A percentile compares a stretch with the other conserved stretches of the same genome.
phyloP scores from a whole-genome alignment of 2,329 filamentous ascomycete genomes.

The Juglanconis juglandina region DNA sequence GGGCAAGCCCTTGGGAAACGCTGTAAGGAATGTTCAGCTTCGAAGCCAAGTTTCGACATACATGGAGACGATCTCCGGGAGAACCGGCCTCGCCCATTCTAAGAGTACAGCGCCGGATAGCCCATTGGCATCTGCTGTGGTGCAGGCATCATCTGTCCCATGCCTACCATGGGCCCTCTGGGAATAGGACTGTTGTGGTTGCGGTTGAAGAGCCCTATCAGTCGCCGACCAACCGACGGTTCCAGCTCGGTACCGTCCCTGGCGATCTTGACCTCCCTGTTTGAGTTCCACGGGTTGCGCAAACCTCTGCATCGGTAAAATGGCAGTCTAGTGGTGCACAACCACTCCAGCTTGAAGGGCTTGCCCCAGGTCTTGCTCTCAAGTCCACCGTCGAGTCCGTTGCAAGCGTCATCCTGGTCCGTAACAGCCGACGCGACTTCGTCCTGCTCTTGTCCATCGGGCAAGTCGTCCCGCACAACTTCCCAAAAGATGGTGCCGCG shows the following conservation, averaged over 20 bases:
- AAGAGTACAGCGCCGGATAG: conserved; percentile 6
- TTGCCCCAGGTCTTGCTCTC: conserved; percentile 75
- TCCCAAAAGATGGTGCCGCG: conserved; percentile 99
- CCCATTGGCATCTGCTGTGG: conserved; percentile 16
- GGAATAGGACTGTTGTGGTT: conserved; percentile 13
- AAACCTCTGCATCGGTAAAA: conserved; percentile 87
- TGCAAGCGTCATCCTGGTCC: conserved; percentile 37
- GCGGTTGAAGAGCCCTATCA: conserved; percentile 76
- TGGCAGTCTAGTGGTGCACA: conserved; percentile 76
- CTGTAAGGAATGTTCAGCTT: background rate
- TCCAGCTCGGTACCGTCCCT: conserved; percentile 92
- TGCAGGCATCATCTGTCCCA: conserved; percentile 9
- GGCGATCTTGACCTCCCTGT: conserved; percentile 93
- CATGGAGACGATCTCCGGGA: background rate
- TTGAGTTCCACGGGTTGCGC: conserved; percentile 91
- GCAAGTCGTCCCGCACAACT: conserved; percentile 52
- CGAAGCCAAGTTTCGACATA: background rate
- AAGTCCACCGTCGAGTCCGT: conserved; percentile 36
- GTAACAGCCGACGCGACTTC: conserved; percentile 39
- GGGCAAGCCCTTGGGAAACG: background rate
- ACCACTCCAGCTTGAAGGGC: conserved; percentile 87
- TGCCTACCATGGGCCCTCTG: conserved; percentile 12
- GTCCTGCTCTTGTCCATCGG: conserved; percentile 40
- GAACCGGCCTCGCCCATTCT: background rate
- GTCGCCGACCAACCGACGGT: conserved; percentile 69